These are phyloP conservation scores for Glonium stellatum DNA, from an alignment of 495 filamentous ascomycete species.

Conservation along the genomic window DNA sequence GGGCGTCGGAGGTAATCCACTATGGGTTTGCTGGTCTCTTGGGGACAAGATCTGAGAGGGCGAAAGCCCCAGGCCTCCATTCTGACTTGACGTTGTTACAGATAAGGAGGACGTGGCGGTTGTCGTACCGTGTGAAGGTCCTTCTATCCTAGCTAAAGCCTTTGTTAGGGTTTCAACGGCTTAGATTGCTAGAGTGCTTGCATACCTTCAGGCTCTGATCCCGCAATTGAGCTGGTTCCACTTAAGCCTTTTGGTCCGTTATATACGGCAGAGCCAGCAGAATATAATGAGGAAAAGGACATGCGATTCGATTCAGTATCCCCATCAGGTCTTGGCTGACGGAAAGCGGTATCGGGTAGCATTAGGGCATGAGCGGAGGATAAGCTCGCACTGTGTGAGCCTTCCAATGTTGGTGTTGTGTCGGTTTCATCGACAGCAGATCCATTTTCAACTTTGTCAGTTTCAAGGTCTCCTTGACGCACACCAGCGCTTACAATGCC, in stretches of 20 bases:
- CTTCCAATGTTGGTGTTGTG: conserved; percentile 22
- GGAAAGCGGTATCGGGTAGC: conserved; percentile 41
- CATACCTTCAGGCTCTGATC: conserved; percentile 35
- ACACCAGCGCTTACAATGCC: not conserved
- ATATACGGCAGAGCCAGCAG: conserved; percentile 50
- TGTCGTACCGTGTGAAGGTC: conserved; percentile 33
- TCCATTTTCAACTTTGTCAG: conserved; percentile 4
- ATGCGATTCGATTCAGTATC: conserved; percentile 53
- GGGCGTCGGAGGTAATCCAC: conserved; percentile 36
- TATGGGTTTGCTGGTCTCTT: conserved; percentile 34
- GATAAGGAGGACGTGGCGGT: conserved; percentile 48
- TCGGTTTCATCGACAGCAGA: conserved; percentile 25
- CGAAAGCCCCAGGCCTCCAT: conserved; percentile 30
- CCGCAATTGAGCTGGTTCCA: conserved; percentile 39
- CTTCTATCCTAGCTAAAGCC: conserved; percentile 10
- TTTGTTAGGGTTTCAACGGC: not conserved
- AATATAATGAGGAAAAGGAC: conserved; percentile 60
- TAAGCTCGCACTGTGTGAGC: conserved; percentile 3
- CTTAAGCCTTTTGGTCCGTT: conserved; percentile 30
- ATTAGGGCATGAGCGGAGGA: conserved; percentile 19
- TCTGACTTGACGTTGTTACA: conserved; percentile 46
- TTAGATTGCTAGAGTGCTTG: no score
- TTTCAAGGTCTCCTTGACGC: not conserved
- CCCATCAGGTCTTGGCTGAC: conserved; percentile 11
- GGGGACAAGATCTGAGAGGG: conserved; percentile 29